A percentile compares a stretch with the other conserved stretches of the same genome.
These are phyloP conservation scores for Magnaporthiopsis rhizophila DNA, from an alignment of 2,329 filamentous ascomycete species.

Conservation along the genomic window DNA sequence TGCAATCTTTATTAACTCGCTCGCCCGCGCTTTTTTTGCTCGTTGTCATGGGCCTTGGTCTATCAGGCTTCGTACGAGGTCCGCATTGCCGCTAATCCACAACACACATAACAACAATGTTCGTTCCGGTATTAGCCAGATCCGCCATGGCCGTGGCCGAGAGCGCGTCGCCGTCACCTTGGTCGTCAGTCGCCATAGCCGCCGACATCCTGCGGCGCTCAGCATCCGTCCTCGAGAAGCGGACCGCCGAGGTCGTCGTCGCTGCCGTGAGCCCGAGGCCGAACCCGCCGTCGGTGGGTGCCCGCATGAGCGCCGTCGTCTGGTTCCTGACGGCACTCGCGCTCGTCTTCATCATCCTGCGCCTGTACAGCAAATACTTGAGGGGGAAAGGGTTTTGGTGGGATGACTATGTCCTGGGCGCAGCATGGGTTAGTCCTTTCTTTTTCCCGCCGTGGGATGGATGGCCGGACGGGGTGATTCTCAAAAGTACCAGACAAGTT, in stretches of 20 bases:
- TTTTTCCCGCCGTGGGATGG: too few relatives aligned
- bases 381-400: constrained; percentile 17
- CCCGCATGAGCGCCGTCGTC: constrained; percentile 13
- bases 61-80: background rate
- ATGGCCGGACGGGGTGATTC: too few relatives aligned
- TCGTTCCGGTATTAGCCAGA: background rate
- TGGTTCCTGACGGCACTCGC: constrained; percentile 16
- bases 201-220: background rate
- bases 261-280: too few relatives aligned
- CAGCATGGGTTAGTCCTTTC: constrained; percentile 14
- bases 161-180: background rate
- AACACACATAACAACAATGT: background rate
- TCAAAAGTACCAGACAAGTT: too few relatives aligned
- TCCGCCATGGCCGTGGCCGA: too few relatives aligned
- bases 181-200: background rate
- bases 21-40: background rate
- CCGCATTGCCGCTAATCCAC: background rate
- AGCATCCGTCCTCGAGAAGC: background rate
- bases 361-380: constrained; percentile 16
- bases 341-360: constrained; percentile 14
- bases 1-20: background rate
- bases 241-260: too few relatives aligned
- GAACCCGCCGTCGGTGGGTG: constrained; percentile 2
- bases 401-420: constrained; percentile 18
- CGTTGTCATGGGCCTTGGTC: too few relatives aligned